These are phyloP conservation scores for Penicillium thymicola DNA, from an alignment of 2,329 filamentous ascomycete genomes.

Conservation along the genomic window DNA sequence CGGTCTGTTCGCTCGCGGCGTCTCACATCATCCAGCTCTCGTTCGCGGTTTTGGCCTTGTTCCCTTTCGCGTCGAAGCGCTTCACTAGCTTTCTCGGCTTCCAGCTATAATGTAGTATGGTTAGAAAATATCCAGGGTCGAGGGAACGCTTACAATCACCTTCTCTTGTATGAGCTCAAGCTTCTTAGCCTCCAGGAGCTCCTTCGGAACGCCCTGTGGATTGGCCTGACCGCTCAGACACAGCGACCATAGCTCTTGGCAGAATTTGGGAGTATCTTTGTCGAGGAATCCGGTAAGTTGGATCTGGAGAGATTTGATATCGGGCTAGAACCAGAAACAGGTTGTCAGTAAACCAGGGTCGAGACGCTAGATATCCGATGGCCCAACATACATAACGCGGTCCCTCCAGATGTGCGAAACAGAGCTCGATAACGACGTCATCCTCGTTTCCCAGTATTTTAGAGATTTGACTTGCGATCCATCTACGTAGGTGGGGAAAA, in stretches of 20 bases:
- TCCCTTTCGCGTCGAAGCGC: conserved; percentile 69
- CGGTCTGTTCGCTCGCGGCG: conserved; percentile 46
- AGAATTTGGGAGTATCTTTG: conserved; percentile 83
- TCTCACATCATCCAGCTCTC: conserved; percentile 65
- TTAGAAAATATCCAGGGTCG: conserved; percentile 7
- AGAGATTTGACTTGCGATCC: conserved; percentile 86
- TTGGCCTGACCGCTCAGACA: conserved; percentile 86
- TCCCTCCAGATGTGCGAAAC: conserved; percentile 67
- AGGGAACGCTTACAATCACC: conserved; percentile 48
- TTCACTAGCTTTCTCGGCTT: conserved; percentile 78
- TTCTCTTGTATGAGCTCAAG: conserved; percentile 91
- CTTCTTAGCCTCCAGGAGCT: conserved; percentile 94
- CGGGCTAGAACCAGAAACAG: conserved; percentile 59
- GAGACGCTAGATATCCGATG: background rate
- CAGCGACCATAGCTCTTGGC: conserved; percentile 89
- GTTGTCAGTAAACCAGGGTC: conserved; percentile 20
- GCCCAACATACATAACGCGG: conserved; percentile 64
- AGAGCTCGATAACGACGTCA: conserved; percentile 89
- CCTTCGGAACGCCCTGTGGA: conserved; percentile 87
- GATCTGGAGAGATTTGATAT: conserved; percentile 93
- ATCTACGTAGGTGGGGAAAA: conserved; percentile 54
- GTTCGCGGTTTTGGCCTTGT: conserved; percentile 67
- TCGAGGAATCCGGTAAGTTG: conserved; percentile 93
- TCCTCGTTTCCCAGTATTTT: conserved; percentile 90
- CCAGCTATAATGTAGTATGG: conserved; percentile 54